These are phyloP conservation scores for Volvox africanus DNA, from an alignment of 139 green algal genomes.

Conservation along the genomic window DNA sequence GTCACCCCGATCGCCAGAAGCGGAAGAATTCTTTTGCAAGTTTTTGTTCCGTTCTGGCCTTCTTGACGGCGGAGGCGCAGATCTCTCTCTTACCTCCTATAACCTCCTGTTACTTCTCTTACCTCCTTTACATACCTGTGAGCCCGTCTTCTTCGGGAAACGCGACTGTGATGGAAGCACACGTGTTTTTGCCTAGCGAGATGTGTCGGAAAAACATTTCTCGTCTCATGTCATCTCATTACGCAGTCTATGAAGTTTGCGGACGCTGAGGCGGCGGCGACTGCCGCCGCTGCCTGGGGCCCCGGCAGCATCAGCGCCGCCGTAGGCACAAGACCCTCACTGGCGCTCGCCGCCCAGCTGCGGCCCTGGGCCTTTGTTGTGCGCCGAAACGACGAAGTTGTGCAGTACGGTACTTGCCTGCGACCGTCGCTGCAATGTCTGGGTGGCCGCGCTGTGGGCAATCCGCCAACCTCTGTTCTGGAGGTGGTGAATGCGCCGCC, in stretches of 20 bases:
- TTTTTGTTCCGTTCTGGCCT: too few relatives aligned
- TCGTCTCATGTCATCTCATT: neutral
- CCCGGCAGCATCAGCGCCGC: neutral
- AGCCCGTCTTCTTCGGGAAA: too few relatives aligned
- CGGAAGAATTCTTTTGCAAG: neutral
- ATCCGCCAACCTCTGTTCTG: conserved; percentile 1
- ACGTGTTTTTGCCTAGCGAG: too few relatives aligned
- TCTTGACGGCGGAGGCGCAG: too few relatives aligned
- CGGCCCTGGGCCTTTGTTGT: conserved; percentile 1
- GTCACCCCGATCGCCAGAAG: too few relatives aligned
- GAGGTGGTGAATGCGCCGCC: conserved; percentile 20
- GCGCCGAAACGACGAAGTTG: neutral
- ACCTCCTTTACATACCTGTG: too few relatives aligned
- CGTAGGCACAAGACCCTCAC: neutral
- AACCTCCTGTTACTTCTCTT: too few relatives aligned
- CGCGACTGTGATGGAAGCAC: too few relatives aligned
- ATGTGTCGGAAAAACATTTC: neutral
- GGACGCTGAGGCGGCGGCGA: neutral
- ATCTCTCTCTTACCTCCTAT: too few relatives aligned
- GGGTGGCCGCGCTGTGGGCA: conserved; percentile 2
- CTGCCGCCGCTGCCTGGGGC: neutral
- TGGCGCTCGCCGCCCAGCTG: neutral
- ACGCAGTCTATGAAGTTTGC: neutral
- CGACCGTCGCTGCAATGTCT: conserved; percentile 10
- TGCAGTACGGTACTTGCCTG: neutral